Conservation (phyloP, 1,284 basidiomycete genomes). For the Schizophyllum commune region DNA sequence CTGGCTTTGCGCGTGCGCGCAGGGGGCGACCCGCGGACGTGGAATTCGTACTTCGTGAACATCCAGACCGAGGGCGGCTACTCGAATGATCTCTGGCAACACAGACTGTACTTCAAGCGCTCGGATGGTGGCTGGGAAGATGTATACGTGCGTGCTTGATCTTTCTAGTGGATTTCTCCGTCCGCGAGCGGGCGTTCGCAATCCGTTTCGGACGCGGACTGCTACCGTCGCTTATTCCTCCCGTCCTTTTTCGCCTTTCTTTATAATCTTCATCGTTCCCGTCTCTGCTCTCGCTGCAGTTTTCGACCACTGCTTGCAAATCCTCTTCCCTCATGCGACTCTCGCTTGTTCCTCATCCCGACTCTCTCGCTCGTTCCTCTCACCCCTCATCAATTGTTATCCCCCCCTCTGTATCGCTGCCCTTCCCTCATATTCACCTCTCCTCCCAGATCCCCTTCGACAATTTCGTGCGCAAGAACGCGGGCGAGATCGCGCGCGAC, state of each 20-base stretch:
- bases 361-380: too few relatives aligned
- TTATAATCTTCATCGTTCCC: too few relatives aligned
- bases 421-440: too few relatives aligned
- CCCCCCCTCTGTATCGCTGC: too few relatives aligned
- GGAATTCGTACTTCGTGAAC: slow-evolving; percentile 82
- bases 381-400: too few relatives aligned
- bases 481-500: slow-evolving; percentile 63
- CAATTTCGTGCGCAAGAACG: slow-evolving; percentile 79
- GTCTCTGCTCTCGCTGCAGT: too few relatives aligned
- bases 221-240: too few relatives aligned
- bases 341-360: too few relatives aligned
- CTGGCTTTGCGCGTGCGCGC: slow-evolving; percentile 72
- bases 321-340: too few relatives aligned
- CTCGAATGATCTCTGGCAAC: slow-evolving; percentile 82
- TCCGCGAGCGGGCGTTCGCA: neutral
- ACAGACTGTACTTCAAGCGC: slow-evolving; percentile 71
- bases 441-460: slow-evolving; percentile 80
- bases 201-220: slow-evolving; percentile 1
- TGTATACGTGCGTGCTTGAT: slow-evolving; percentile 52
- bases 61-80: slow-evolving; percentile 79
- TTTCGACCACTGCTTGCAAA: too few relatives aligned
- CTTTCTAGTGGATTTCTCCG: neutral
- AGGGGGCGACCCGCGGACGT: slow-evolving; percentile 60
- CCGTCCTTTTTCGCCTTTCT: too few relatives aligned
- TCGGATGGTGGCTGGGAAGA: slow-evolving; percentile 79